Evolutionary conservation across 768 basidiomycete genomes (phyloP), one percentile per base, ranked within the genome.

Genomic region (Pleurotus ostreatus): DNA sequence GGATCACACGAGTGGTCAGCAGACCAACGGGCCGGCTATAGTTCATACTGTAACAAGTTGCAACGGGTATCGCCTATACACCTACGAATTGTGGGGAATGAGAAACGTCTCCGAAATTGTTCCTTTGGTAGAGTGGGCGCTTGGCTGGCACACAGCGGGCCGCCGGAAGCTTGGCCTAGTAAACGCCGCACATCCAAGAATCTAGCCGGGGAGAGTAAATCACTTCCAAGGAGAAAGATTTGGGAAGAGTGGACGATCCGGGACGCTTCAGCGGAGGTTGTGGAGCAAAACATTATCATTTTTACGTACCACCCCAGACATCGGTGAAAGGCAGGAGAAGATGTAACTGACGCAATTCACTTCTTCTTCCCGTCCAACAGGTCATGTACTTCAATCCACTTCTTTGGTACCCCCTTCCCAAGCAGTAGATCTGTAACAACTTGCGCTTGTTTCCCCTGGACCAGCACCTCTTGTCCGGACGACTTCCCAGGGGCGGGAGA

Each of bases 401-500:
- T 78, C 73, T 87, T 89, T 23, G 92, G 91, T 30, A 95, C 80
- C 0, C 94, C 92, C 60, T 80, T 83, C 20, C 72, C 77, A 2
- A 80, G 66, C 40, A 97, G 67, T 58, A 92, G 79, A 4, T 89
- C 87, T 8, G 78, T 73, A 9, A 93, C 86, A 2, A 75, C 71
- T 60, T 80, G 78, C 16, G 77, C 74, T 63, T 96, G 93, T 59
- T 89, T 89, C 1, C 94, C 94, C 64, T 96, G 94, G 0, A 96
- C 86, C 59, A 89, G 73, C 7, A 97, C 84, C 62, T 94, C 90
- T 52, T 80, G 61, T 1, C 80, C 81, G 1, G 80, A 72, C 5
- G 71, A 70, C 65, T 84, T 86, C 0, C 87, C 86, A 4, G 72
- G 74, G n/a, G 79, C 55, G 1, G 84, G 81, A 0, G 84, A 79